Percentiles rank a stretch among this genome's conserved stretches.
These are phyloP conservation scores for Clavispora asparagi DNA, from an alignment of 805 yeast genomes.

Conservation along the genomic window DNA sequence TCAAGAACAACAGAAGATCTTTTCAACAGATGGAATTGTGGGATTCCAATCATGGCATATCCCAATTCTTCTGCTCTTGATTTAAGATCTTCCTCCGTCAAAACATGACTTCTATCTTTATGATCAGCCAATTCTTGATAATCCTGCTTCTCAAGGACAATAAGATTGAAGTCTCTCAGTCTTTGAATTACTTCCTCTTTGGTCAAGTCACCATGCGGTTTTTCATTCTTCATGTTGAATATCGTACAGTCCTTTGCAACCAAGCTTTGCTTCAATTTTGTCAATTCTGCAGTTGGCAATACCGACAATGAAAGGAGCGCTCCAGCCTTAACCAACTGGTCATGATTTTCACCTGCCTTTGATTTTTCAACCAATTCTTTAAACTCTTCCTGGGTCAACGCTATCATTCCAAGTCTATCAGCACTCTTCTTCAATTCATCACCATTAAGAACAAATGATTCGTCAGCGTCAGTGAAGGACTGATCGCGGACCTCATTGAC, in stretches of 20 bases:
- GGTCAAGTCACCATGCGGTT: constrained; percentile 5
- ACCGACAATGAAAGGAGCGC: constrained; percentile 10
- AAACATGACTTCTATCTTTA: not conserved
- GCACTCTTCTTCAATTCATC: constrained; percentile 8
- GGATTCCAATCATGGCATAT: constrained; percentile 29
- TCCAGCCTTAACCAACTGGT: constrained; percentile 3
- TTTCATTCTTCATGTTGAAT: constrained; percentile 13
- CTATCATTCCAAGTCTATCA: constrained; percentile 8
- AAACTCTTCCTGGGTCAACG: constrained; percentile 2
- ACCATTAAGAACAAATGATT: constrained; percentile 3
- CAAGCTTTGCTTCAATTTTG: constrained; percentile 10
- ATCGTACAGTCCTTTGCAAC: constrained; percentile 24
- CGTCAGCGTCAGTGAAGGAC: constrained; percentile 4
- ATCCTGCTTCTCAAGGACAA: constrained; percentile 12
- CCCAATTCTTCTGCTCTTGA: constrained; percentile 39
- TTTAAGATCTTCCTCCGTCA: constrained; percentile 16
- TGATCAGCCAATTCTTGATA: constrained; percentile 9
- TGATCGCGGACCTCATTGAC: not conserved
- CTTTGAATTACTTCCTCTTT: constrained; percentile 17
- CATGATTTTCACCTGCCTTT: not conserved
- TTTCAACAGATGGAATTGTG: constrained; percentile 20
- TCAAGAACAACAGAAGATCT: constrained; percentile 12
- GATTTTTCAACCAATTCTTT: constrained; percentile 2
- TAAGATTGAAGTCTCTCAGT: constrained; percentile 12
- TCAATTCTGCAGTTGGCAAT: constrained; percentile 9